Evolutionary conservation across 176 grass and related monocot genomes (phyloP).

Genomic region (Raddia guianensis): DNA sequence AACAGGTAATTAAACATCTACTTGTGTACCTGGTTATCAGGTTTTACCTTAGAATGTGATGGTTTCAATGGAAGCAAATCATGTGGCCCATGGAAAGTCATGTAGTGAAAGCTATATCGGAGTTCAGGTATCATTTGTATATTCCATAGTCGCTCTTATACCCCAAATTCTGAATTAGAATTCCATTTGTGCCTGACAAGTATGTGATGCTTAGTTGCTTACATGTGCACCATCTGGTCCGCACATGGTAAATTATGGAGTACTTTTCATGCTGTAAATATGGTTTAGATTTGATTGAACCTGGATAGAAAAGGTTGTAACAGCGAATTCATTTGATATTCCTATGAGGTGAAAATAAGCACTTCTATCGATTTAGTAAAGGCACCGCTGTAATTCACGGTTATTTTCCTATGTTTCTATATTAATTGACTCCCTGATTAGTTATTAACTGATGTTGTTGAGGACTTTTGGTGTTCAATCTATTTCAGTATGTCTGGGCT

Average conservation of each 20-base stretch:
- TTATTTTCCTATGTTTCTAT: too few species aligned
- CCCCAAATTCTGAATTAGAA: neutral
- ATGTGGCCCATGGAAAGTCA: conserved; percentile 94
- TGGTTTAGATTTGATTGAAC: neutral
- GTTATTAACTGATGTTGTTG: too few species aligned
- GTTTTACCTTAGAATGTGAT: too few species aligned
- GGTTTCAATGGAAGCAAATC: too few species aligned
- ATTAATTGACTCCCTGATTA: too few species aligned
- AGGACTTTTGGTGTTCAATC: too few species aligned
- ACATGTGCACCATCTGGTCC: neutral
- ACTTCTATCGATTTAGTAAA: neutral
- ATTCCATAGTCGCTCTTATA: neutral
- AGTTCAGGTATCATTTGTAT: conserved; percentile 67
- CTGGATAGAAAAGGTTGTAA: neutral
- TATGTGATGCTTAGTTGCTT: conserved; percentile 23
- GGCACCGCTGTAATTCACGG: neutral
- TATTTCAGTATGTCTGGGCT: too few species aligned
- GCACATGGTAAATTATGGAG: neutral
- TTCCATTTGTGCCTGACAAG: neutral
- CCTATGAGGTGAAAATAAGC: neutral
- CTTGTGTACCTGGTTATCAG: too few species aligned
- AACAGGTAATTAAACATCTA: too few species aligned
- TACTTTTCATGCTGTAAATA: neutral
- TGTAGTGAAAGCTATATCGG: conserved; percentile 96
- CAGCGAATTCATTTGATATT: neutral